Base-by-base conservation (phyloP, 164 flowering plant species). In the Piper longum region DNA sequence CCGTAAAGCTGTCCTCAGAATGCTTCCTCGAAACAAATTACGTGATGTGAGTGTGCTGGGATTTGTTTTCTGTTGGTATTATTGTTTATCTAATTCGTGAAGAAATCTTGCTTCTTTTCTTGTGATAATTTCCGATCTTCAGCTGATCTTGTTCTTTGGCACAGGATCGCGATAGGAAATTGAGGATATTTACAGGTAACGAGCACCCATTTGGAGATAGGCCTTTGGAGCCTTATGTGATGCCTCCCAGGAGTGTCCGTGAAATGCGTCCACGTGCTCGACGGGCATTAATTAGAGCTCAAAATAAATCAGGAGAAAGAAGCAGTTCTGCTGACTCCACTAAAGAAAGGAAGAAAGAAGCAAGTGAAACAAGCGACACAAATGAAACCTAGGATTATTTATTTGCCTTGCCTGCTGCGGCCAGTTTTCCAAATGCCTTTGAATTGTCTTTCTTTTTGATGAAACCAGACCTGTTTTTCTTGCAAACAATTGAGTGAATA, bases 1-100 rank as follows among this genome's bases (percentile, higher is more conserved):
- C 60, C 90, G 96, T 11, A 93, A 90, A 77, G 98, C 96, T 64
- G 92, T 93, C 45, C 48, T 86, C 5, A 87, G 98, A 51, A 93
- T 93, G 97, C 97, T 90, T 73, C 97, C 98, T 16, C 80, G 92
- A 64, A 93, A 93, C 78, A 93, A 90, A 77, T 67, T 93, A 65
- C 93, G 95, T 69, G 96, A 88, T 79, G 98, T 92, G 62, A 82
- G 93, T 79, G 18, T 19, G 12, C 48, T 11, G 17, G 5, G 19
- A 57, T 12, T 17, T 17, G 7, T 57, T 18, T 17, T 4, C 36
- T 59, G 9, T 59, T 59, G 40, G 16, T 18, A 43, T 54, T 18
- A 43, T 54, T 26, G 36, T 26, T 26, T 26, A 26, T 26, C 36
- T 26, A 26, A 26, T 26, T 26, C 36, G 36, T 26, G 36, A 1